Conservation (phyloP, 1,139 yeast species). For the Candida pseudocylindracea region DNA sequence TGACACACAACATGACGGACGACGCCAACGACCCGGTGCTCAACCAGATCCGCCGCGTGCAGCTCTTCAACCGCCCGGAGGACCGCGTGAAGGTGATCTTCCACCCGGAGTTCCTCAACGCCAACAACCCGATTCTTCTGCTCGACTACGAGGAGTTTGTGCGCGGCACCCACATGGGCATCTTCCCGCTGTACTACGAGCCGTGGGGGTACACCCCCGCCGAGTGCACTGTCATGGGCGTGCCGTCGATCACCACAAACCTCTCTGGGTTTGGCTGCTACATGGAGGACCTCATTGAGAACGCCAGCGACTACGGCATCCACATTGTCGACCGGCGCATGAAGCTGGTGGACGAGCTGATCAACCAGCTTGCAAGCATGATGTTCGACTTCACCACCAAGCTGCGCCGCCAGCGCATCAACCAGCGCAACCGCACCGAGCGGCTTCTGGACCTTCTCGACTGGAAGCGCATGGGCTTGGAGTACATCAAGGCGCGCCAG, state of each 20-base stretch:
- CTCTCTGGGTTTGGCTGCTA: slow-evolving; percentile 95
- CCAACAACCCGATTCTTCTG: slow-evolving; percentile 84
- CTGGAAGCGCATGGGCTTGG: slow-evolving; percentile 97
- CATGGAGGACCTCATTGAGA: slow-evolving; percentile 94
- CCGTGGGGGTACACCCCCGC: slow-evolving; percentile 99
- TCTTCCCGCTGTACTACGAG: slow-evolving; percentile 94
- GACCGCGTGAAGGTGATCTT: slow-evolving; percentile 90
- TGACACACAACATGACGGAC: slow-evolving; percentile 94
- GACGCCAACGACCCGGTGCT: slow-evolving; percentile 82
- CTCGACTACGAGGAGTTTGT: slow-evolving; percentile 95
- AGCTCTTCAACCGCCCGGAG: slow-evolving; percentile 69
- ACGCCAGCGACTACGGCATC: slow-evolving; percentile 88
- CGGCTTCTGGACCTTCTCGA: slow-evolving; percentile 80
- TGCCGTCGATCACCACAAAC: slow-evolving; percentile 94
- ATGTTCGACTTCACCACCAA: slow-evolving; percentile 80
- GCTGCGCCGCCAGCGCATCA: slow-evolving; percentile 91
- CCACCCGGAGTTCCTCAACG: slow-evolving; percentile 93
- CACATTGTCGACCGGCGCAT: slow-evolving; percentile 90
- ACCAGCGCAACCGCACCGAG: slow-evolving; percentile 94
- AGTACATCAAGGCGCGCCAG: slow-evolving; percentile 87
- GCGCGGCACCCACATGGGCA: slow-evolving; percentile 95
- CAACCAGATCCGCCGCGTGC: slow-evolving; percentile 80
- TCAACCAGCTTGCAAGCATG: slow-evolving; percentile 71
- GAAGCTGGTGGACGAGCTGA: slow-evolving; percentile 85
- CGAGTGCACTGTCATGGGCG: slow-evolving; percentile 98